Evolutionary conservation across 2,329 filamentous ascomycete genomes (phyloP), one percentile per base, ranked within the genome.

Genomic region (Aspergillus piperis): DNA sequence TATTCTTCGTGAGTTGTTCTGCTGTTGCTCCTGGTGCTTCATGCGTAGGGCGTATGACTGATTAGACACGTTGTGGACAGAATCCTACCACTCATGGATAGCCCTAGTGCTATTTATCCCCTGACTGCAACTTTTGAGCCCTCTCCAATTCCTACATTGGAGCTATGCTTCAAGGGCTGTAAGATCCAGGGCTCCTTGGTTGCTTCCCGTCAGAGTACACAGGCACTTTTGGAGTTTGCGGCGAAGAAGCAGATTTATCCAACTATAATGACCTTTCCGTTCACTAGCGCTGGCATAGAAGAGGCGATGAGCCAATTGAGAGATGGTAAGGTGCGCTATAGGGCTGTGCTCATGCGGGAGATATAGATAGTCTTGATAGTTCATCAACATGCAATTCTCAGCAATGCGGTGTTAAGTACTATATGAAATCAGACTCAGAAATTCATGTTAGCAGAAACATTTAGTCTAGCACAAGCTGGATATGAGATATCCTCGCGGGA

Each of bases 181-280:
- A 84, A 81, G 4, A 78, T 93, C 2, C 81, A 86, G 63, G 87
- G 87, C 3, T 87, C 83, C 76, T 80, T 88, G 0, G 83, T 83
- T 27, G 89, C 88, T 0, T 83, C 88, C 50, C 82, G 86, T 0
- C 76, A 84, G 25, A 84, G 89, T 65, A 80, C 82, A 54, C 84
- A 87, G 70, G 84, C 89, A 67, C 86, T 89, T 51, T 82, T 91
- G 56, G 79, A 78, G 3, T 91, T 91, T 70, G 83, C 87, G 0
- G 76, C 81, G 61, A 73, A 78, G 17, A 85, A 90, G 66, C 80
- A 79, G 3, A 81, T 91, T 63, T 81, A 83, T 71, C 88, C 87
- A 58, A 80, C 89, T 73, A 75, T 90, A 25, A 83, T 90, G 78
- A 85, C 79, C 70, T 90, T 85, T 69, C 80, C 84, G 1, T 78